These are phyloP conservation scores for Solanum hybrid DNA, from an alignment of 305 asterid genomes.

Conservation along the genomic window DNA sequence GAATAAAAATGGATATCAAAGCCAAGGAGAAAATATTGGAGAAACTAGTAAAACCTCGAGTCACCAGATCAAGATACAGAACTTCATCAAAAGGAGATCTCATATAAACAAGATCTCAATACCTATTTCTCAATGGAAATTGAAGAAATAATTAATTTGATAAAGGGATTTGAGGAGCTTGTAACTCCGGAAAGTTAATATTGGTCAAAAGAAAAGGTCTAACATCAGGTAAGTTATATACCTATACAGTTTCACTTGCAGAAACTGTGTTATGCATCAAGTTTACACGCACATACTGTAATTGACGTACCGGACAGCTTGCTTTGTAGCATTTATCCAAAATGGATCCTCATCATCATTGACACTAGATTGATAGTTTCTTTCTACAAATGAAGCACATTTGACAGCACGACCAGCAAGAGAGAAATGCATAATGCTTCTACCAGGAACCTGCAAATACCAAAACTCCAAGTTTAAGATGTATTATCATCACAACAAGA, in stretches of 20 bases:
- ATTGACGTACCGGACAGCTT: slow-evolving; percentile 37
- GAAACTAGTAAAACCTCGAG: neutral
- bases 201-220: neutral
- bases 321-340: slow-evolving; percentile 30
- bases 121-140: neutral
- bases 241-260: neutral
- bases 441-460: slow-evolving; percentile 19
- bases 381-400: slow-evolving; percentile 26
- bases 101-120: neutral
- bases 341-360: slow-evolving; percentile 34
- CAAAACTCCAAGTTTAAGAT: neutral
- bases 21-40: neutral
- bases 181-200: neutral
- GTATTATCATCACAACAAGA: neutral
- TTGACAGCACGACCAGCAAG: slow-evolving; percentile 10
- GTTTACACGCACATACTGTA: neutral
- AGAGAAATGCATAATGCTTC: slow-evolving; percentile 12
- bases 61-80: neutral
- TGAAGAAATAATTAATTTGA: neutral
- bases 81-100: neutral
- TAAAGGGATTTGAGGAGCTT: neutral
- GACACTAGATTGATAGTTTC: slow-evolving; percentile 33
- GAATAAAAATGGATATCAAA: neutral
- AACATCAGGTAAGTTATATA: neutral
- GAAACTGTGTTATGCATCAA: neutral